Conservation (phyloP, 2,329 filamentous ascomycete genomes). For the Thermoascus crustaceus region DNA sequence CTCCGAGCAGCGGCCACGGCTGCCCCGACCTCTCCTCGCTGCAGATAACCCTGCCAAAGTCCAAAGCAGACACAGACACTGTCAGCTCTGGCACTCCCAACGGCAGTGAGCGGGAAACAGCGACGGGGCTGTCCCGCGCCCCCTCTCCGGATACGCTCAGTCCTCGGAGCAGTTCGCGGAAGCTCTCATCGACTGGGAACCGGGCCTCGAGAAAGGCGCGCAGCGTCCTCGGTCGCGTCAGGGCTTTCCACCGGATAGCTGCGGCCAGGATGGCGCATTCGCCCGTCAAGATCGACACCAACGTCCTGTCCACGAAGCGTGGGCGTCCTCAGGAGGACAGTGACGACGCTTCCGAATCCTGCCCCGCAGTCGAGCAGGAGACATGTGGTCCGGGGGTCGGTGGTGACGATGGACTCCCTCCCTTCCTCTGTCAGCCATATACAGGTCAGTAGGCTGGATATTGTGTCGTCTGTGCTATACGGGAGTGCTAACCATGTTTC, state of each 20-base stretch:
- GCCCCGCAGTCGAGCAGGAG: constrained; percentile 19
- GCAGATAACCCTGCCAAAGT: constrained; percentile 21
- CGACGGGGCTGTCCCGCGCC: constrained; percentile 23
- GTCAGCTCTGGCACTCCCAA: constrained; percentile 17
- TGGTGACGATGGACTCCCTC: constrained; percentile 26
- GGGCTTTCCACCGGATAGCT: constrained; percentile 32
- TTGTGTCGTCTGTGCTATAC: too few relatives aligned
- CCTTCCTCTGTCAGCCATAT: constrained; percentile 31
- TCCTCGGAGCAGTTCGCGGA: constrained; percentile 22
- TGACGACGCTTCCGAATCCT: constrained; percentile 22
- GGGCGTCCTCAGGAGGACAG: constrained; percentile 26
- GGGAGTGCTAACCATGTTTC: constrained; percentile 9
- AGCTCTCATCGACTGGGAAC: constrained; percentile 23
- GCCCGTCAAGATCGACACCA: constrained; percentile 33
- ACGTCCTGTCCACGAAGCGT: constrained; percentile 31
- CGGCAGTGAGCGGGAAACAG: constrained; percentile 18
- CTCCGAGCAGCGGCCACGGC: constrained; percentile 34
- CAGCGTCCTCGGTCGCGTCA: constrained; percentile 33
- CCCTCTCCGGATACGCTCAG: constrained; percentile 23
- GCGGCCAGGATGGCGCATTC: constrained; percentile 36
- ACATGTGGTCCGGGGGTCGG: constrained; percentile 18
- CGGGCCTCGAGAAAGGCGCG: constrained; percentile 32
- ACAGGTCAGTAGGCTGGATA: constrained; percentile 23
- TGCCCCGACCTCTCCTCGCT: constrained; percentile 36
- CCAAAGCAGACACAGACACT: constrained; percentile 14